These are phyloP conservation scores for Yarrowia hollandica DNA, from an alignment of 805 yeast species.

Conservation along the genomic window DNA sequence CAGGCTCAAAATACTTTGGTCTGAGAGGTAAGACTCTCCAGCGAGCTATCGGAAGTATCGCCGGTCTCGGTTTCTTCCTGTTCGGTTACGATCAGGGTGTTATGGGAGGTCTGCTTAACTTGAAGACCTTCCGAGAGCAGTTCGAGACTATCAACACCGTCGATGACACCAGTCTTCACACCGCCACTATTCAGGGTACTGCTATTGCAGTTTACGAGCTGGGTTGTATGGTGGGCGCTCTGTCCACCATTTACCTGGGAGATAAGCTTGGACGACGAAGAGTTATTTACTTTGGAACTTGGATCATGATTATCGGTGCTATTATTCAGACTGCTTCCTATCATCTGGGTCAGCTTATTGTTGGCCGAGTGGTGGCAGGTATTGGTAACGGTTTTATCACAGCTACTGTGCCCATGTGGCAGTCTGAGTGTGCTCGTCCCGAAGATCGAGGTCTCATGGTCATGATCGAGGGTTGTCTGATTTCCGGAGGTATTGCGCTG, in stretches of 20 bases:
- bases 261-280: conserved; percentile 51
- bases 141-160: conserved; percentile 33
- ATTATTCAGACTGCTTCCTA: conserved; percentile 46
- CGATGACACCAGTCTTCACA: conserved; percentile 36
- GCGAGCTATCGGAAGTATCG: conserved; percentile 32
- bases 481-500: conserved; percentile 72
- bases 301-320: conserved; percentile 53
- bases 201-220: conserved; percentile 44
- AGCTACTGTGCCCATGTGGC: conserved; percentile 85
- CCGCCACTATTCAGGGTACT: conserved; percentile 35
- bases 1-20: conserved; percentile 29
- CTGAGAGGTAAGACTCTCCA: conserved; percentile 32
- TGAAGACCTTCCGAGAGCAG: conserved; percentile 40
- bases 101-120: conserved; percentile 72
- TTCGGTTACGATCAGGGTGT: conserved; percentile 79
- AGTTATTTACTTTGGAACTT: conserved; percentile 51
- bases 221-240: conserved; percentile 53
- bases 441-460: conserved; percentile 68
- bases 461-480: conserved; percentile 67
- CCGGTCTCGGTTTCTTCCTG: conserved; percentile 44
- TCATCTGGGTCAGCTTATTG: conserved; percentile 34
- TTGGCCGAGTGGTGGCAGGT: conserved; percentile 73
- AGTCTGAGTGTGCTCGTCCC: conserved; percentile 70
- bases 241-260: conserved; percentile 50
- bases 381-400: conserved; percentile 75